Percentiles rank a stretch among this genome's conserved stretches.
phyloP scores from a whole-genome alignment of 345 rosid species.

The Xanthoceras sorbifolium region DNA sequence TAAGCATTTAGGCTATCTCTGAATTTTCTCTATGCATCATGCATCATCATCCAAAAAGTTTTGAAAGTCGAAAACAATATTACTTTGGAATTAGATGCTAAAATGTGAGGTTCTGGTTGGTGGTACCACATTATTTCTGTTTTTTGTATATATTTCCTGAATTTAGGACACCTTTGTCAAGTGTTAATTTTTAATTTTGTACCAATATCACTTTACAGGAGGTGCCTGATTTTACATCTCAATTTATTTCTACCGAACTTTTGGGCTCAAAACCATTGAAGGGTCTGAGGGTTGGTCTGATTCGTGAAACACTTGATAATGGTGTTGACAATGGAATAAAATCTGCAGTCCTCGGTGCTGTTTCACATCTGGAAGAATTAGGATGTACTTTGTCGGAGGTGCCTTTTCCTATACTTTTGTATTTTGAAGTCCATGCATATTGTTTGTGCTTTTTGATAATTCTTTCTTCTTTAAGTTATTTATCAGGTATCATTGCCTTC shows the following conservation, averaged over 20 bases:
- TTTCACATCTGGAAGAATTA: conserved; percentile 76
- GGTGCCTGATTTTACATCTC: conserved; percentile 69
- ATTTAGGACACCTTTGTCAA: background rate
- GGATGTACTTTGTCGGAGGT: conserved; percentile 81
- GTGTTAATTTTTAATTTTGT: conserved; percentile 6
- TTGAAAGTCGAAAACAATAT: background rate
- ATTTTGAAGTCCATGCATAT: background rate
- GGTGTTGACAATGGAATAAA: conserved; percentile 78
- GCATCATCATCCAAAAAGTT: background rate
- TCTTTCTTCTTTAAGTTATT: background rate
- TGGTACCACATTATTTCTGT: background rate
- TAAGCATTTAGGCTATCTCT: background rate
- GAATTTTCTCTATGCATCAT: background rate
- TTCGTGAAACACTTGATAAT: conserved; percentile 70
- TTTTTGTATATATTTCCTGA: background rate
- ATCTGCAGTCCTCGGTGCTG: conserved; percentile 69
- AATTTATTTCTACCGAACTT: conserved; percentile 42
- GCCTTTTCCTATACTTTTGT: conserved; percentile 1
- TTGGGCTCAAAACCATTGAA: conserved; percentile 69
- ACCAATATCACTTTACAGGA: conserved; percentile 42
- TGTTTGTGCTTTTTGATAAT: background rate
- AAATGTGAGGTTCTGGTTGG: background rate
- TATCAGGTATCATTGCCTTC: conserved; percentile 81
- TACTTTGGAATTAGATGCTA: background rate
- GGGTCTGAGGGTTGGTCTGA: conserved; percentile 83